phyloP scores from a whole-genome alignment of 257 asterid species.

The Solanum virginianum region DNA sequence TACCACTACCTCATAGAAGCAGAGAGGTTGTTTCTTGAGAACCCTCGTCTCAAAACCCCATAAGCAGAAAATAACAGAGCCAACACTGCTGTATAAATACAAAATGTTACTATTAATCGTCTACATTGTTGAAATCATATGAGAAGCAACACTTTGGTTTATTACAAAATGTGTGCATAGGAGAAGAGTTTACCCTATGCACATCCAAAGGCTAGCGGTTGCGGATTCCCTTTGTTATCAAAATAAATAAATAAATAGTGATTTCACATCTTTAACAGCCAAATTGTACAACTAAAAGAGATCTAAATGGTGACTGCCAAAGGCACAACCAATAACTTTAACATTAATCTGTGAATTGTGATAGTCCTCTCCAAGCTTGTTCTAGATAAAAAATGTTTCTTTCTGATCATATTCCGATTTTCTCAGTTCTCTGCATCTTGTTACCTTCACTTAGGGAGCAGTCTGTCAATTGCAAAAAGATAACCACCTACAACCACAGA shows the following conservation, averaged over 20 bases:
- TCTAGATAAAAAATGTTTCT: neutral
- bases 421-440: neutral
- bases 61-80: conserved; percentile 17
- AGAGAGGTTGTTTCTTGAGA: no score
- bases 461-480: conserved; percentile 38
- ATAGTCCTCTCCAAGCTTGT: neutral
- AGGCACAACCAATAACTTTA: neutral
- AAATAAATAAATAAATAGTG: no score
- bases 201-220: no score
- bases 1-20: no score
- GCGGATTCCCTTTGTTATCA: no score
- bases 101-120: conserved; percentile 7
- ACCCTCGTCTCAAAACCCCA: no score
- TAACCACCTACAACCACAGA: conserved; percentile 68
- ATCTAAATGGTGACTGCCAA: neutral
- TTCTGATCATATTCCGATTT: neutral
- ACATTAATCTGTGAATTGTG: neutral
- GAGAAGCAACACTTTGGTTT: neutral
- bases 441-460: conserved; percentile 12
- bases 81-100: conserved; percentile 11
- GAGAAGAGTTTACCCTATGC: no score
- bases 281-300: neutral
- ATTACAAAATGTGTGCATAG: neutral
- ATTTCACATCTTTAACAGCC: neutral
- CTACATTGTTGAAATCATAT: neutral